Conservation (phyloP, 2,329 filamentous ascomycete genomes). For the Diaporthe australafricana region DNA sequence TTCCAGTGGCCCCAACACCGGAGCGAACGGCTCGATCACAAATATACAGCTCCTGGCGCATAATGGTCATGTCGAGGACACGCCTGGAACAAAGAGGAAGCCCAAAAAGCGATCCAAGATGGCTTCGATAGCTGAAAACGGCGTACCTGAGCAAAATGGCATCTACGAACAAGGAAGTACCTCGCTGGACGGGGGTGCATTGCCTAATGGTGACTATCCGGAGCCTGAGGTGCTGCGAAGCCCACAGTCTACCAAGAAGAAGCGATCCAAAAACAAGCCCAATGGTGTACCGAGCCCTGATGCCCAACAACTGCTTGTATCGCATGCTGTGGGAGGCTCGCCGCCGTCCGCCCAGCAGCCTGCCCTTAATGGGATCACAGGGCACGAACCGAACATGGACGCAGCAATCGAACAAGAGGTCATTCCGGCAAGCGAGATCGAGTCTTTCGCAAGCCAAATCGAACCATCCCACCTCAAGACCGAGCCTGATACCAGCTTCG, state of each 20-base stretch:
- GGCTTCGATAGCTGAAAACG: background rate
- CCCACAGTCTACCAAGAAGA: slow-evolving; percentile 6
- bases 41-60: background rate
- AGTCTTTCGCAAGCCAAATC: background rate
- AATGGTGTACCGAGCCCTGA: background rate
- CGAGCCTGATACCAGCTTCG: background rate
- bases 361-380: background rate
- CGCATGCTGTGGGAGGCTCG: slow-evolving; percentile 15
- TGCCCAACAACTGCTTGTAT: background rate
- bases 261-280: slow-evolving; percentile 10
- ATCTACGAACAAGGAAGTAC: background rate
- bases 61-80: background rate
- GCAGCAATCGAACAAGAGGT: background rate
- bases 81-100: slow-evolving; percentile 11
- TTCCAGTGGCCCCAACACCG: background rate
- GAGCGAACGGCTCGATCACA: background rate
- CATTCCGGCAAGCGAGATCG: slow-evolving; percentile 1
- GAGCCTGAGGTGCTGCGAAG: slow-evolving; percentile 6
- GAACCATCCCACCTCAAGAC: background rate
- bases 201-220: background rate
- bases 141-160: background rate
- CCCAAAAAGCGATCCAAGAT: slow-evolving; percentile 10
- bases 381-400: background rate
- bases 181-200: background rate
- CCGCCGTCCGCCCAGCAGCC: slow-evolving; percentile 31